Conservation (phyloP, 2,329 filamentous ascomycete species). For the Incumbomyces lentus region DNA sequence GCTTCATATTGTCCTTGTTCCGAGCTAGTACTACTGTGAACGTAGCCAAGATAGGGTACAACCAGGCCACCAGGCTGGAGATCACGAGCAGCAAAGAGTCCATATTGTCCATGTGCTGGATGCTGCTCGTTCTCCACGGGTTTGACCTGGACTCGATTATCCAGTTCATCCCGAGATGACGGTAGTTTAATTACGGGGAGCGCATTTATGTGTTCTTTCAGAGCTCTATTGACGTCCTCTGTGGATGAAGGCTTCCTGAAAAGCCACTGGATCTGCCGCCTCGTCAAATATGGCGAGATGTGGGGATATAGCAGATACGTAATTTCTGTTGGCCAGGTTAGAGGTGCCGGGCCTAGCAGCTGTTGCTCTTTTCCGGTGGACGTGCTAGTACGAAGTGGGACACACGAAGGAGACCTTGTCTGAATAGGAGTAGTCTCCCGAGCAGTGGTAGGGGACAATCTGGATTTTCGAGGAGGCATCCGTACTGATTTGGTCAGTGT, state of each 20-base stretch:
- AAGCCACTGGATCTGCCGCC: slow-evolving; percentile 3
- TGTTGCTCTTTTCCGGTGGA: too few relatives aligned
- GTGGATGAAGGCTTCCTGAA: neutral
- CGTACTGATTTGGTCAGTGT: too few relatives aligned
- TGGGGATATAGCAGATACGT: neutral
- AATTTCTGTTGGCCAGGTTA: neutral
- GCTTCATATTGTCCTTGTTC: neutral
- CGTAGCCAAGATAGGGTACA: slow-evolving; percentile 39
- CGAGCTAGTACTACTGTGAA: slow-evolving; percentile 35
- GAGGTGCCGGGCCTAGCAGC: neutral
- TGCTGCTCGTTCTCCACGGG: slow-evolving; percentile 33
- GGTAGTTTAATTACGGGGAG: neutral
- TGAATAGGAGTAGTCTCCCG: too few relatives aligned
- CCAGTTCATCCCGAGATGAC: neutral
- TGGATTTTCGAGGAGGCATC: too few relatives aligned
- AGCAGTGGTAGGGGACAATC: too few relatives aligned
- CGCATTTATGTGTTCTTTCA: neutral
- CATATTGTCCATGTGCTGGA: slow-evolving; percentile 39
- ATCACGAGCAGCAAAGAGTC: slow-evolving; percentile 37
- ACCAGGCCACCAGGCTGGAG: slow-evolving; percentile 38
- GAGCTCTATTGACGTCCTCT: neutral
- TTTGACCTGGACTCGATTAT: slow-evolving; percentile 29
- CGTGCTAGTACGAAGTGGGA: too few relatives aligned
- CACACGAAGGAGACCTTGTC: too few relatives aligned
- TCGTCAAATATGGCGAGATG: slow-evolving; percentile 3